A percentile compares a stretch with the other conserved stretches of the same genome.
phyloP scores from a whole-genome alignment of 345 rosid species.

The Triadica sebifera region DNA sequence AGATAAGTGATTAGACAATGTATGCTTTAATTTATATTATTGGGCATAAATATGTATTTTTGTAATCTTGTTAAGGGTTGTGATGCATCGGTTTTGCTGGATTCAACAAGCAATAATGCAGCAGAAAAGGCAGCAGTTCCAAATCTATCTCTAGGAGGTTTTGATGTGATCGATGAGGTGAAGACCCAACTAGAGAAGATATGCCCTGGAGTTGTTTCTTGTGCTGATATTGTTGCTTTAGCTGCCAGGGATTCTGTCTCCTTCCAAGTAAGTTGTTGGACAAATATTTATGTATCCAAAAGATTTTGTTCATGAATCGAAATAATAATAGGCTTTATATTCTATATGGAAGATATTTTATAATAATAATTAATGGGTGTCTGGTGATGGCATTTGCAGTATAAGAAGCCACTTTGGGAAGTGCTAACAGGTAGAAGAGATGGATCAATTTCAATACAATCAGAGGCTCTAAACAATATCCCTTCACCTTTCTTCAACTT shows the following conservation, averaged over 20 bases:
- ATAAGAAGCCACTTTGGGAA: slow-evolving; percentile 48
- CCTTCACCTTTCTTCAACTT: slow-evolving; percentile 61
- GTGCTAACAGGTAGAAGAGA: slow-evolving; percentile 74
- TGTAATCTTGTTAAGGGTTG: too few species aligned
- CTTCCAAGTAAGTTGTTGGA: slow-evolving; percentile 46
- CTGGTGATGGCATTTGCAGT: slow-evolving; percentile 29
- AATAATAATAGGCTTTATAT: too few species aligned
- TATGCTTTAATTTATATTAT: too few species aligned
- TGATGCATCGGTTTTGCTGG: slow-evolving; percentile 57
- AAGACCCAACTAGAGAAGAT: slow-evolving; percentile 46
- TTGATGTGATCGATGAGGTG: slow-evolving; percentile 50
- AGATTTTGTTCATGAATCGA: too few species aligned
- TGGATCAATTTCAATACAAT: slow-evolving; percentile 43
- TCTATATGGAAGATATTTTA: too few species aligned
- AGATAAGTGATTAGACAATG: too few species aligned
- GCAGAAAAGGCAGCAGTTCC: slow-evolving; percentile 55
- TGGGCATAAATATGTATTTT: too few species aligned
- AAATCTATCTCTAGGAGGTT: slow-evolving; percentile 48
- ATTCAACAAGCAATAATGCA: slow-evolving; percentile 34
- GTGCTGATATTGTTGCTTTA: slow-evolving; percentile 61
- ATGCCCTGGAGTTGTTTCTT: slow-evolving; percentile 66
- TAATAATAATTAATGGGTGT: too few species aligned
- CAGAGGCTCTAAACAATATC: slow-evolving; percentile 39
- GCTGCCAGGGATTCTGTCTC: slow-evolving; percentile 58
- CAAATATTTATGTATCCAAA: too few species aligned